Evolutionary conservation across 106 monocot genomes (phyloP).

Genomic region (Dioscorea dumetorum): DNA sequence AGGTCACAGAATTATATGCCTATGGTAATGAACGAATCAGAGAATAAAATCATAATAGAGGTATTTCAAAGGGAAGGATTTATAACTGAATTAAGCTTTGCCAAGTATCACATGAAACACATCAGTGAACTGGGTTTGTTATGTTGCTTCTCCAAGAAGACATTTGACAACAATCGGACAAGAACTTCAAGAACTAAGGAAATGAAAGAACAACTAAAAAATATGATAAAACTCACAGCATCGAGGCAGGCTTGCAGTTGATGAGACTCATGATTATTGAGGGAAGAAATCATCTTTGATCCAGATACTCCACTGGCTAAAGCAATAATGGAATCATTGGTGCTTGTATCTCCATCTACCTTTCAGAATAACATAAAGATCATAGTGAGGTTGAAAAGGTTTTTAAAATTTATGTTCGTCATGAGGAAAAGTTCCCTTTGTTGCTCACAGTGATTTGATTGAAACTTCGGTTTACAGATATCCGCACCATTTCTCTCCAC

Average conservation of each 20-base stretch:
- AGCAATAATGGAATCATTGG: slow-evolving; percentile 93
- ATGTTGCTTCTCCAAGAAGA: not conserved
- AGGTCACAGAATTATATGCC: no score
- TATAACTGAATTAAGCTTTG: no score
- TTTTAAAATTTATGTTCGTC: not conserved
- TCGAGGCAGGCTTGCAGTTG: slow-evolving; percentile 94
- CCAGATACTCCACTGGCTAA: slow-evolving; percentile 89
- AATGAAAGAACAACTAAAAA: not conserved
- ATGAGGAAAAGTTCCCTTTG: not conserved
- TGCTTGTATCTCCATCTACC: slow-evolving; percentile 99
- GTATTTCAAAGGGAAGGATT: no score
- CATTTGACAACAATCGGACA: not conserved
- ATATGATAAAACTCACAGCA: slow-evolving; percentile 40
- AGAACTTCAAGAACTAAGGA: not conserved
- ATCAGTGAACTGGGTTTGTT: not conserved
- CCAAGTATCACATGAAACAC: not conserved
- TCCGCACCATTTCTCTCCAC: slow-evolving; percentile 93
- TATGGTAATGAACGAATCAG: no score
- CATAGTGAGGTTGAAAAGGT: not conserved
- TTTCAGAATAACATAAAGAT: slow-evolving; percentile 14
- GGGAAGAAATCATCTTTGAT: slow-evolving; percentile 41
- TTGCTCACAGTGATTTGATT: slow-evolving; percentile 90
- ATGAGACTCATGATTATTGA: slow-evolving; percentile 48
- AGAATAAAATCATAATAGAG: no score
- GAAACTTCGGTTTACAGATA: slow-evolving; percentile 83